phyloP scores from a whole-genome alignment of 2,329 filamentous ascomycete genomes.

The Trichoderma citrinoviride region DNA sequence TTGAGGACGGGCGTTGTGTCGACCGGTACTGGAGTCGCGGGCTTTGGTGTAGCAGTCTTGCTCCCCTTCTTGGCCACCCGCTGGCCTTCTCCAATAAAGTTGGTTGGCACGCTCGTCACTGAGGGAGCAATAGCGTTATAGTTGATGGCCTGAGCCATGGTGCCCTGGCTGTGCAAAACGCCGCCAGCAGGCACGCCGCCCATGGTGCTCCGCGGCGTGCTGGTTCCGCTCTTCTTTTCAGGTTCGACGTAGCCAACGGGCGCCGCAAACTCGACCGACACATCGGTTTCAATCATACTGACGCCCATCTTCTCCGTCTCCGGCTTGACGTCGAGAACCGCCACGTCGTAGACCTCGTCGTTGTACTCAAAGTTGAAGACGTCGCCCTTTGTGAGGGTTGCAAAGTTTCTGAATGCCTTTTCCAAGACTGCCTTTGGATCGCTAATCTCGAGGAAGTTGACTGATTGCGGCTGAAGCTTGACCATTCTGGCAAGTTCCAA shows the following conservation, averaged over 20 bases:
- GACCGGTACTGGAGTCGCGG: constrained; percentile 64
- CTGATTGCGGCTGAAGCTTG: constrained; percentile 92
- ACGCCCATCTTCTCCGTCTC: constrained; percentile 79
- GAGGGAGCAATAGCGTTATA: constrained; percentile 86
- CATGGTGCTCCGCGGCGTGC: constrained; percentile 70
- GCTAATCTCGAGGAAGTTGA: constrained; percentile 91
- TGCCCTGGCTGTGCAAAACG: constrained; percentile 77
- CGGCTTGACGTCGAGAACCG: constrained; percentile 90
- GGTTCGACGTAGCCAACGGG: constrained; percentile 94
- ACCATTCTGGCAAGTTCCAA: constrained; percentile 87
- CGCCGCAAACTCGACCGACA: constrained; percentile 92
- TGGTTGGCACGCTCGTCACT: constrained; percentile 66
- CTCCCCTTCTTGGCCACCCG: constrained; percentile 79
- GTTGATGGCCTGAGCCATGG: constrained; percentile 98
- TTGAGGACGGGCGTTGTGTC: constrained; percentile 34
- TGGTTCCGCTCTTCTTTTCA: constrained; percentile 74
- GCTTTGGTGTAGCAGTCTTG: constrained; percentile 64
- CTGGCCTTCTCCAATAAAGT: constrained; percentile 79
- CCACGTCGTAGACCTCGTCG: constrained; percentile 88
- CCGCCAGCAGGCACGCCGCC: constrained; percentile 68
- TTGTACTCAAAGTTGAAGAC: constrained; percentile 97
- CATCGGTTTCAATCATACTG: constrained; percentile 92
- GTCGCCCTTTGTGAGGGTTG: constrained; percentile 87
- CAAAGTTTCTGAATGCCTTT: constrained; percentile 94
- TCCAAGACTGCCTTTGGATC: constrained; percentile 97